Conservation (phyloP, 352 stramenopile genomes). For the Albugo candida region DNA sequence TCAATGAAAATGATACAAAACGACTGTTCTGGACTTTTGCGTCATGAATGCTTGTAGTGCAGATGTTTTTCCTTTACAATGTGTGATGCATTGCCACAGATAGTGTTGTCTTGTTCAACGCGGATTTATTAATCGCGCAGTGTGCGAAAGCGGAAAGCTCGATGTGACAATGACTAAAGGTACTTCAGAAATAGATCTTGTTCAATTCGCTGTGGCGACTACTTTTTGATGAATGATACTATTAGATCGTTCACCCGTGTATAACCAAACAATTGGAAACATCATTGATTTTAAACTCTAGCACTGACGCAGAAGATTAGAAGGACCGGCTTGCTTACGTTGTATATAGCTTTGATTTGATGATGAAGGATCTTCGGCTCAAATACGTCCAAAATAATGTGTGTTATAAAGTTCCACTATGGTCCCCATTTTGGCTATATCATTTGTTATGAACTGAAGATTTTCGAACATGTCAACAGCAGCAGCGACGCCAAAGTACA, state of each 20-base stretch:
- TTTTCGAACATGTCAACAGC: conserved; percentile 75
- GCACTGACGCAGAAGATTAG: conserved; percentile 14
- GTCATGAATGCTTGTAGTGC: too few relatives aligned
- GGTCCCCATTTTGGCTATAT: conserved; percentile 6
- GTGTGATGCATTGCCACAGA: conserved; percentile 1
- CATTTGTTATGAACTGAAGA: conserved; percentile 45
- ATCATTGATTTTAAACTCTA: too few relatives aligned
- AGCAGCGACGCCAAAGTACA: too few relatives aligned
- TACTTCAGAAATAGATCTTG: conserved; percentile 75
- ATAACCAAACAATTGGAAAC: conserved; percentile 31
- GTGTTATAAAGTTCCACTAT: neutral
- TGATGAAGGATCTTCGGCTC: neutral
- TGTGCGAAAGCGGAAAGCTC: too few relatives aligned
- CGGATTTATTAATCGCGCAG: neutral
- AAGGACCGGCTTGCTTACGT: conserved; percentile 3
- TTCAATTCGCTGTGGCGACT: conserved; percentile 54
- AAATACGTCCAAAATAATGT: too few relatives aligned
- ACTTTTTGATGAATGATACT: conserved; percentile 55
- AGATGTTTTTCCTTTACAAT: neutral
- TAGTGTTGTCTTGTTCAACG: conserved; percentile 6
- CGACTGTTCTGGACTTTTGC: neutral
- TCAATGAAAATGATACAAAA: too few relatives aligned
- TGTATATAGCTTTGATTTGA: conserved; percentile 10
- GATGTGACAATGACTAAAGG: conserved; percentile 5
- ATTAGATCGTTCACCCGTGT: too few relatives aligned